Evolutionary conservation across 1,284 basidiomycete genomes (phyloP).

Genomic region (Exobasidium cylindrosporum): DNA sequence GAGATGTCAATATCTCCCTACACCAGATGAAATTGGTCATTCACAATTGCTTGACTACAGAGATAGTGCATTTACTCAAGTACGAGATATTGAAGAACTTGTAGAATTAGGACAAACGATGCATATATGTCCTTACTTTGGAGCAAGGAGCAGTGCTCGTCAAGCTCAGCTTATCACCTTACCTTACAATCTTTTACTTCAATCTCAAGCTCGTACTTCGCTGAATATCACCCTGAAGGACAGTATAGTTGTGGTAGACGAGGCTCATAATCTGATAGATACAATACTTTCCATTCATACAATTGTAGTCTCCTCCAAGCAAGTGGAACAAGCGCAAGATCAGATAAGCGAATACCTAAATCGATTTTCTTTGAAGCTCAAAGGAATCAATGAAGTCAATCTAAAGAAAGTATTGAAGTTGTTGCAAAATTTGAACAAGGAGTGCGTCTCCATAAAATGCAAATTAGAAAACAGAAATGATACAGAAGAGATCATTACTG

Average conservation of each 20-base stretch:
- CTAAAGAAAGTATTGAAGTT: conserved; percentile 66
- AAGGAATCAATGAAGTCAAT: conserved; percentile 71
- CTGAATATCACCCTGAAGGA: conserved; percentile 73
- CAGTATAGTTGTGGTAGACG: conserved; percentile 83
- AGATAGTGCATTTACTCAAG: conserved; percentile 79
- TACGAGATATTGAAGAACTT: conserved; percentile 92
- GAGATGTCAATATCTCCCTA: conserved; percentile 76
- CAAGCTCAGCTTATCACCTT: conserved; percentile 88
- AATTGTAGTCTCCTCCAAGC: conserved; percentile 64
- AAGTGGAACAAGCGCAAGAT: conserved; percentile 66
- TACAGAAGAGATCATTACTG: conserved; percentile 65
- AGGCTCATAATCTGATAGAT: conserved; percentile 76
- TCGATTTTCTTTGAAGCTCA: conserved; percentile 74
- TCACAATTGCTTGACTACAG: conserved; percentile 74
- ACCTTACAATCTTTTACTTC: conserved; percentile 89
- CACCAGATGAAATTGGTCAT: conserved; percentile 52
- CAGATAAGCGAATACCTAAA: conserved; percentile 77
- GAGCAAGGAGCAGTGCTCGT: conserved; percentile 76
- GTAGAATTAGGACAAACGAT: conserved; percentile 68
- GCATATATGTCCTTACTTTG: conserved; percentile 88
- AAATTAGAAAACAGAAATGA: neutral
- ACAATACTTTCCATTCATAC: conserved; percentile 84
- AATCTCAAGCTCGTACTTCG: conserved; percentile 78
- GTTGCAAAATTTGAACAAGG: conserved; percentile 26
- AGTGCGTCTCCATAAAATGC: conserved; percentile 15